Conservation (phyloP, 2,329 filamentous ascomycete genomes). For the Talaromyces sp. region DNA sequence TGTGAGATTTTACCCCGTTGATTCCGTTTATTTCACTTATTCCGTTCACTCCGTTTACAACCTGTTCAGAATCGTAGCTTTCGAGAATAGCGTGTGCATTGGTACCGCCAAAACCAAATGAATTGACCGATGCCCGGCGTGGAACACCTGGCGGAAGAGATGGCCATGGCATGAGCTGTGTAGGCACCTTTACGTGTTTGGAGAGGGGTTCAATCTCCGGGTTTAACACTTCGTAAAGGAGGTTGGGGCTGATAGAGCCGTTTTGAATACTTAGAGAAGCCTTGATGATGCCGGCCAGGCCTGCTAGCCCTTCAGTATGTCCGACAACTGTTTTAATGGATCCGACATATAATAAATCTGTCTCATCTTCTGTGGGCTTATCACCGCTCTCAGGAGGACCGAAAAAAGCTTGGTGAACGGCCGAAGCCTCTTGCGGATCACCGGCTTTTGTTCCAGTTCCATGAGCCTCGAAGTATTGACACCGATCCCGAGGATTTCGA, state of each 20-base stretch:
- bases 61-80: not conserved
- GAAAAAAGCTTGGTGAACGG: constrained; percentile 21
- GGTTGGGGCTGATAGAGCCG: constrained; percentile 21
- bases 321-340: constrained; percentile 30
- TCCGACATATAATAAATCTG: constrained; percentile 19
- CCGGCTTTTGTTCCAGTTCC: constrained; percentile 39
- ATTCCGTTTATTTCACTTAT: not conserved
- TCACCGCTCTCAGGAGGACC: constrained; percentile 14
- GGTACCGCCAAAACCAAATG: constrained; percentile 38
- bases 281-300: constrained; percentile 23
- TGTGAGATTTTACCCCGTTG: not conserved
- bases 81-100: constrained; percentile 30
- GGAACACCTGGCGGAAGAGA: constrained; percentile 15
- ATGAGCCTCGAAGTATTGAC: constrained; percentile 44
- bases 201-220: constrained; percentile 19
- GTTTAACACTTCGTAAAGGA: constrained; percentile 25
- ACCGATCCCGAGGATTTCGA: constrained; percentile 20
- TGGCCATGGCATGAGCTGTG: constrained; percentile 13
- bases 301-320: constrained; percentile 27
- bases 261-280: constrained; percentile 32
- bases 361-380: not conserved
- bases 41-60: not conserved
- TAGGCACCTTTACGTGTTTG: constrained; percentile 20
- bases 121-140: constrained; percentile 32
- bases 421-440: constrained; percentile 26